Evolutionary conservation across 306 rosid species (phyloP).

Genomic region (Lathyrus tuberosus): DNA sequence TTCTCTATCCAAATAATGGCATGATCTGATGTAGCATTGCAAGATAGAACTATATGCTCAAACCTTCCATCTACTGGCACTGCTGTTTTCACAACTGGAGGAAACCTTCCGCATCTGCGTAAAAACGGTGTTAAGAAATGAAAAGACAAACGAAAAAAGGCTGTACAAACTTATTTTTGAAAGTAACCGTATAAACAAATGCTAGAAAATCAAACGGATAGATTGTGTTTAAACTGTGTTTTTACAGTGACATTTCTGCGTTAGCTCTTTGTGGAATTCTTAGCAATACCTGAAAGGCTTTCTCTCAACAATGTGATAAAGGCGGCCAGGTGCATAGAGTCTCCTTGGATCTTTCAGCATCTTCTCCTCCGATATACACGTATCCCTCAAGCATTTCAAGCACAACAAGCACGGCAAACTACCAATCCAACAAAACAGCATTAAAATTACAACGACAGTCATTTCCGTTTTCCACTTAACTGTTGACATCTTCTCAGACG

Average conservation of each 20-base stretch:
- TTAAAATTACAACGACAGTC: constrained; percentile 12
- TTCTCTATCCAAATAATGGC: constrained; percentile 93
- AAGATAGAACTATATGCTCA: constrained; percentile 92
- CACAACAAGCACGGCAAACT: constrained; percentile 95
- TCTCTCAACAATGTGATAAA: constrained; percentile 94
- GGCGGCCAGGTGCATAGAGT: constrained; percentile 96
- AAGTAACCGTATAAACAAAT: constrained; percentile 6
- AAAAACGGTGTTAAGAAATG: constrained; percentile 12
- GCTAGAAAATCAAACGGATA: not conserved
- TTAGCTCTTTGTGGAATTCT: constrained; percentile 28
- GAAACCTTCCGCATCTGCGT: constrained; percentile 80
- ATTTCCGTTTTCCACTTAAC: not conserved
- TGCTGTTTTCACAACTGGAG: constrained; percentile 89
- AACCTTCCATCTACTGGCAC: constrained; percentile 99
- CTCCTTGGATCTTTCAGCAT: constrained; percentile 97
- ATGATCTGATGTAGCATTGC: constrained; percentile 94
- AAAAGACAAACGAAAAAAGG: constrained; percentile 28
- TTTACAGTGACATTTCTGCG: constrained; percentile 6
- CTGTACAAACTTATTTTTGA: not conserved
- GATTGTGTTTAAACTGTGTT: not conserved
- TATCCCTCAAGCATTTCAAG: constrained; percentile 81
- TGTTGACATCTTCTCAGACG: not conserved
- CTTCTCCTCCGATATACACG: constrained; percentile 82
- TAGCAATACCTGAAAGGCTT: constrained; percentile 73
- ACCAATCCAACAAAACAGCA: constrained; percentile 37